Conservation (phyloP, 345 rosid species). For the Adansonia digitata region DNA sequence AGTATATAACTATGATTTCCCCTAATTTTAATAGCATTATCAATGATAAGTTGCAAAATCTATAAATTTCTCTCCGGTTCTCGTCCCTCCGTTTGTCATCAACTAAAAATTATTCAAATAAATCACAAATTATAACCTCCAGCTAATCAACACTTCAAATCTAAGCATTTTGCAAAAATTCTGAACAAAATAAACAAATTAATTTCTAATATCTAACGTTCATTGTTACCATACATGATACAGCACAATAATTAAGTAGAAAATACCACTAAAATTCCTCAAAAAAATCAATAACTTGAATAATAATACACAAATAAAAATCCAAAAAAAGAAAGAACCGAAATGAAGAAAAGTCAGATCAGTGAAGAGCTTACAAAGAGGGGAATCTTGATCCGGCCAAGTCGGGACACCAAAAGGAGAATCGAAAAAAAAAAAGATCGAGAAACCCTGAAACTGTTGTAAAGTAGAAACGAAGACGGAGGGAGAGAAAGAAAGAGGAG, state of each 20-base stretch:
- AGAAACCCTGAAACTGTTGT: conserved; percentile 38
- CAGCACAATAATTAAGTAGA: not conserved
- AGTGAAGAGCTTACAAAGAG: conserved; percentile 47
- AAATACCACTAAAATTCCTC: not conserved
- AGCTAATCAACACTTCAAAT: conserved; percentile 15
- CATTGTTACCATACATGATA: not conserved
- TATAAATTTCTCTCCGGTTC: not conserved
- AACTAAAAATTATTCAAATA: not conserved
- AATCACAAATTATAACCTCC: not conserved
- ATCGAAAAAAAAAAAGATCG: conserved; percentile 18
- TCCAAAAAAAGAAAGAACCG: not conserved
- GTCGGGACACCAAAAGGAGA: conserved; percentile 9
- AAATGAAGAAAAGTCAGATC: conserved; percentile 17
- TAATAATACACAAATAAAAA: not conserved
- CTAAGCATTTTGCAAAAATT: not conserved
- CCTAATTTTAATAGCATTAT: not conserved
- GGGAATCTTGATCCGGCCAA: conserved; percentile 51
- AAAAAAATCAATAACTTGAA: not conserved
- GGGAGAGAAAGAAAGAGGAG: not conserved
- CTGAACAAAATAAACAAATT: not conserved
- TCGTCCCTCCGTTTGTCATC: not conserved
- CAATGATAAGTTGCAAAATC: not conserved
- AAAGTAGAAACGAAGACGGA: conserved; percentile 2
- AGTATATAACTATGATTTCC: not conserved
- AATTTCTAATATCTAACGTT: not conserved